Percentiles rank a stretch among this genome's conserved stretches.
phyloP scores from a whole-genome alignment of 306 rosid genomes.

The Prinsepia uniflora region DNA sequence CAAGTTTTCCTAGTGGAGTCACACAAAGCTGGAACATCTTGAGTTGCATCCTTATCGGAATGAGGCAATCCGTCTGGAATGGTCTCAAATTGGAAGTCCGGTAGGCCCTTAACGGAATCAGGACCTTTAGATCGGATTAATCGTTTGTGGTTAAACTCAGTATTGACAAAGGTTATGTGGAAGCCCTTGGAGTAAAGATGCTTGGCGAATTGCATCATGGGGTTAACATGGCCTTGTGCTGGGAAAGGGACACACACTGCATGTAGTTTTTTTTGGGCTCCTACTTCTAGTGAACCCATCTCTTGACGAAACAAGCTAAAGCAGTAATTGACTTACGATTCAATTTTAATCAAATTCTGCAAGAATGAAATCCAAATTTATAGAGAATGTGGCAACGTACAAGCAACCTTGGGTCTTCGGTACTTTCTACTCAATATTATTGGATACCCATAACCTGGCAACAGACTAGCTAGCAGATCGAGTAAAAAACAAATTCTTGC shows the following conservation, averaged over 20 bases:
- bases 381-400: too few species aligned
- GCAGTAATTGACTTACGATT: not conserved
- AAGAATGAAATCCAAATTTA: too few species aligned
- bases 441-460: too few species aligned
- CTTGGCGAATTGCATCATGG: conserved; percentile 27
- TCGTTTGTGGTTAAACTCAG: conserved; percentile 21
- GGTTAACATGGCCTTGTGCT: conserved; percentile 29
- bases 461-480: too few species aligned
- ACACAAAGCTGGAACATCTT: conserved; percentile 14
- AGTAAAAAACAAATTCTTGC: too few species aligned
- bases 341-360: too few species aligned
- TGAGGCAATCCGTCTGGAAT: conserved; percentile 27
- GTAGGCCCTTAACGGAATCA: conserved; percentile 1
- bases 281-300: not conserved
- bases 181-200: conserved; percentile 18
- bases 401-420: too few species aligned
- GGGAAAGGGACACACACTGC: conserved; percentile 22
- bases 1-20: conserved; percentile 20
- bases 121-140: conserved; percentile 1
- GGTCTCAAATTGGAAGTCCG: conserved; percentile 25
- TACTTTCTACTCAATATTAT: too few species aligned
- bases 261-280: conserved; percentile 11
- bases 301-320: not conserved
- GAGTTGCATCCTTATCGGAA: conserved; percentile 21
- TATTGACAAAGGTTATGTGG: conserved; percentile 24